Base-by-base conservation (phyloP, 768 basidiomycete species). In the Dendrothele bispora region DNA sequence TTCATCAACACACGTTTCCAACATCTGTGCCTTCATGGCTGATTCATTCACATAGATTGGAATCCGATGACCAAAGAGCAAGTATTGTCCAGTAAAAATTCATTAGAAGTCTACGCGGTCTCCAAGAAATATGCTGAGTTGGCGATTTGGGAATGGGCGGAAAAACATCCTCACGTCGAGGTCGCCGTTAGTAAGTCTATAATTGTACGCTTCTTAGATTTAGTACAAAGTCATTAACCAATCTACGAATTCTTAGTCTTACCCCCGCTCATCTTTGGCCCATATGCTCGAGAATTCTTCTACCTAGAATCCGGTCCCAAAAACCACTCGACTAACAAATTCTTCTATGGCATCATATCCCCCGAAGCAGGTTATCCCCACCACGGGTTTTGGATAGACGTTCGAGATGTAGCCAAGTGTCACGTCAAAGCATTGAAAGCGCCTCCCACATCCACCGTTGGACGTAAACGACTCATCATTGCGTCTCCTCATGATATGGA, bases 141-240 rank as follows among this genome's bases (percentile, higher is more conserved):
- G 20, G 70, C 69, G 1, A 64, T 70, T 5, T 74, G 74, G 72
- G 62, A 71, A 17, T 73, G 67, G 58, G 69, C 64, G 3, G 69
- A 69, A 17, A 59, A 62, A 24, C 67, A 74, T 48, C 67, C 70
- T 1, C 53, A 72, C 32, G 53, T 73, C 26, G 69, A 72, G 24
- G 57, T 74, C 47, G 69, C 67, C 2, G 63, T 68, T 2, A 34
- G 73, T 75, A 51, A 43, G 67, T 54, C 15, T 18, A 21, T 34
- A 14, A 5, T 40, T 38, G 30, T 15, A 14, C 40, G 12, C 46
- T 25, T 40, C 30, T n/a, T 34, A 21, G 22, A 7, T 15, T 42
- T 14, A 35, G 22, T 18, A 3, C 26, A 28, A 5, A 22, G 11
- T 27, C 46, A 17, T 29, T 44, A 14, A 1, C 11, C 12, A 38